A percentile compares a stretch with the other conserved stretches of the same genome.
Conservation (phyloP, 345 rosid species). For the Kandelia obovata region DNA sequence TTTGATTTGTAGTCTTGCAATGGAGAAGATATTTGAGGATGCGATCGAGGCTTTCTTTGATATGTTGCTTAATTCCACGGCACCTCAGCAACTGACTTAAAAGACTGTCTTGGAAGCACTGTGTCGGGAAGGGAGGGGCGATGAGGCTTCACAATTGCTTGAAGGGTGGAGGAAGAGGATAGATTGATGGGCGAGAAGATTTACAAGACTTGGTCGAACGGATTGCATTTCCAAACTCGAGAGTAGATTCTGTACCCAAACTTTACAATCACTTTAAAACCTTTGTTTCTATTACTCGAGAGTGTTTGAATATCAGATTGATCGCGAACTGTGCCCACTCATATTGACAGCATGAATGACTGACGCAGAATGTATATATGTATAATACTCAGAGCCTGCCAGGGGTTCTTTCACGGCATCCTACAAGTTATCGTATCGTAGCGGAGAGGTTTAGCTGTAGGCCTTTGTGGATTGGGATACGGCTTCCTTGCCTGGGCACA, state of each 20-base stretch:
- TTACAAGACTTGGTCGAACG: slow-evolving; percentile 51
- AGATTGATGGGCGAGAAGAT: slow-evolving; percentile 62
- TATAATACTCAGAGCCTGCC: neutral
- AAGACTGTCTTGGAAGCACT: slow-evolving; percentile 70
- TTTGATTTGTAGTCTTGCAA: slow-evolving; percentile 76
- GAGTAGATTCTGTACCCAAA: slow-evolving; percentile 25
- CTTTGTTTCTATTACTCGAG: neutral
- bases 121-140: slow-evolving; percentile 62
- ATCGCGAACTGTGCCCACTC: neutral
- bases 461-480: too few relatives aligned
- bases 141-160: slow-evolving; percentile 65
- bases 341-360: neutral
- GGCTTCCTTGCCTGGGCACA: too few relatives aligned
- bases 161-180: slow-evolving; percentile 74
- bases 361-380: neutral
- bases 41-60: slow-evolving; percentile 50
- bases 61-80: slow-evolving; percentile 61
- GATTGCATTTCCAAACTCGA: slow-evolving; percentile 39
- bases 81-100: slow-evolving; percentile 70
- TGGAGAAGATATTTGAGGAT: slow-evolving; percentile 52
- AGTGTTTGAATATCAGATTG: neutral
- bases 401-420: neutral
- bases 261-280: neutral
- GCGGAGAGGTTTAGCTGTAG: neutral
- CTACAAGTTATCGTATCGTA: too few relatives aligned